A percentile compares a stretch with the other conserved stretches of the same genome.
phyloP scores from a whole-genome alignment of 257 asterid genomes.

The Solanum virginianum region DNA sequence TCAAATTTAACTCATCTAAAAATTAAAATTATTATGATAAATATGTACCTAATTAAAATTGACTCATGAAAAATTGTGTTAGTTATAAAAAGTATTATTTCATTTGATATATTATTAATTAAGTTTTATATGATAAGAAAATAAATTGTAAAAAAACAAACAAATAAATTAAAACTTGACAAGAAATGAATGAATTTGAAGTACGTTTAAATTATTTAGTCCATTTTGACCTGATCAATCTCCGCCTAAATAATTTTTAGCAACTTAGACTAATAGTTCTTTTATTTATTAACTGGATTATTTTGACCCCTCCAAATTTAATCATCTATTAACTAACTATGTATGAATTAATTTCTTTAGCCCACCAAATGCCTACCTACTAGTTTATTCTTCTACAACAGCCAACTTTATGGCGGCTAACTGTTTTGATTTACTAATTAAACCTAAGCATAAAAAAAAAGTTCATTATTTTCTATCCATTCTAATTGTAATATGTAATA shows the following conservation, averaged over 20 bases:
- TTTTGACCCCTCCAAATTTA: background rate
- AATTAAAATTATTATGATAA: background rate
- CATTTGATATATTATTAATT: background rate
- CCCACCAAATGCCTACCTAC: background rate
- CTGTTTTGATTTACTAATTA: background rate
- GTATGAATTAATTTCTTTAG: background rate
- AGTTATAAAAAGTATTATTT: background rate
- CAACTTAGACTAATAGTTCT: accelerated
- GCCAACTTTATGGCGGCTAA: background rate
- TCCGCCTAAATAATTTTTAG: background rate
- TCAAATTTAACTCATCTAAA: background rate
- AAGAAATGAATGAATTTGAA: background rate
- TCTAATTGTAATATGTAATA: background rate
- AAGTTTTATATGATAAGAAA: background rate
- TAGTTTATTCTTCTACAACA: background rate
- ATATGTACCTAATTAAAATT: background rate
- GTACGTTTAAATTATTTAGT: background rate
- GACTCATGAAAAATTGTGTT: background rate
- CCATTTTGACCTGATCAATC: background rate
- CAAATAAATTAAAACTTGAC: background rate
- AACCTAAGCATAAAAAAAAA: background rate
- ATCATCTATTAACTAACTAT: background rate
- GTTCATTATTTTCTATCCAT: background rate
- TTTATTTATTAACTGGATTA: background rate
- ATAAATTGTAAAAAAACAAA: background rate